A percentile compares a stretch with the other conserved stretches of the same genome.
Conservation (phyloP, 306 rosid genomes). For the Corylus avellana region DNA sequence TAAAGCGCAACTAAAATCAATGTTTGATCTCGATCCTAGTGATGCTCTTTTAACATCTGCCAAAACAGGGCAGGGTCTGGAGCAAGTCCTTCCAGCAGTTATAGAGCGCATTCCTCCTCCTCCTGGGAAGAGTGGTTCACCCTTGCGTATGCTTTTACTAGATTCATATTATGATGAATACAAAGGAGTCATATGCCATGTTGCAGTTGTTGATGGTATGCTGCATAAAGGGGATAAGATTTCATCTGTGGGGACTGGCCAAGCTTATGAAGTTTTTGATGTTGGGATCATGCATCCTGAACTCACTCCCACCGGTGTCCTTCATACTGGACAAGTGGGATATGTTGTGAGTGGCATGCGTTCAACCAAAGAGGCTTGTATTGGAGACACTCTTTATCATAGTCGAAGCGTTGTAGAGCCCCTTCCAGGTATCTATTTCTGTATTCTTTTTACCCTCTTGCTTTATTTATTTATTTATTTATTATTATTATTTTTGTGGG, state of each 20-base stretch:
- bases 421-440: constrained; percentile 59
- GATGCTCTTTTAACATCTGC: constrained; percentile 91
- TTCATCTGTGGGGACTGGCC: constrained; percentile 74
- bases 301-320: constrained; percentile 77
- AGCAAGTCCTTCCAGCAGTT: constrained; percentile 87
- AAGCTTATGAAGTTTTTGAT: constrained; percentile 71
- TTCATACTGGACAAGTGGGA: constrained; percentile 93
- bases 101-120: constrained; percentile 82
- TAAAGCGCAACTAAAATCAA: constrained; percentile 76
- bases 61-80: constrained; percentile 92
- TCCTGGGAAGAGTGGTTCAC: constrained; percentile 58
- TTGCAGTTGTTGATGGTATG: constrained; percentile 83
- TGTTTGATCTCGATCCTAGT: constrained; percentile 85
- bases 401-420: constrained; percentile 50
- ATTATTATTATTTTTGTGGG: neutral
- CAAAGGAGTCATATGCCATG: constrained; percentile 91
- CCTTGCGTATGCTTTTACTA: constrained; percentile 89
- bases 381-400: constrained; percentile 91
- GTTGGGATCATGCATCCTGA: constrained; percentile 98
- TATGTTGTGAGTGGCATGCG: constrained; percentile 97
- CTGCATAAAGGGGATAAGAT: constrained; percentile 85
- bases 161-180: constrained; percentile 95
- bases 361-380: constrained; percentile 89
- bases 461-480: neutral
- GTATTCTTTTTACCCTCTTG: constrained; percentile 11